These are phyloP conservation scores for Tetrapisispora fleetii DNA, from an alignment of 805 yeast genomes.

Conservation along the genomic window DNA sequence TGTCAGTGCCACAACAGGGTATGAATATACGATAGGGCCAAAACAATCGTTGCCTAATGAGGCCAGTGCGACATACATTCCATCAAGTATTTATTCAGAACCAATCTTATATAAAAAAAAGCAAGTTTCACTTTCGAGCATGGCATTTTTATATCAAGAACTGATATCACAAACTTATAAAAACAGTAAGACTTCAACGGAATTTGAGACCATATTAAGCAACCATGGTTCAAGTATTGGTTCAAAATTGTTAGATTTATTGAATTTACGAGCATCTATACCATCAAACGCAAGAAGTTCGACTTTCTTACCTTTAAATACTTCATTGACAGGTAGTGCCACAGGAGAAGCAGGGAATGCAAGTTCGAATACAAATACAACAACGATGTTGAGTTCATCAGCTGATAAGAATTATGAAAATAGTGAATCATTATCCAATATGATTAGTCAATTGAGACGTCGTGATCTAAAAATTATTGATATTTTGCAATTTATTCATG, in stretches of 20 bases:
- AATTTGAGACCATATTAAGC: conserved; percentile 51
- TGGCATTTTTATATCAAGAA: conserved; percentile 65
- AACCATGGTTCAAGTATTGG: conserved; percentile 76
- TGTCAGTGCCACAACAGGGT: conserved; percentile 12
- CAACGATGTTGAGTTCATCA: neutral
- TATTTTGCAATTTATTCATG: conserved; percentile 61
- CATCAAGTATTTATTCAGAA: conserved; percentile 19
- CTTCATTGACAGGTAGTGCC: neutral
- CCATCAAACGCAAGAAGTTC: conserved; percentile 16
- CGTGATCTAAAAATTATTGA: conserved; percentile 62
- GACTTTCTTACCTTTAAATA: conserved; percentile 7
- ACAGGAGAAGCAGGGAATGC: neutral
- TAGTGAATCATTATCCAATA: conserved; percentile 15
- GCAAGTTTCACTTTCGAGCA: conserved; percentile 58
- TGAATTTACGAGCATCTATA: conserved; percentile 25
- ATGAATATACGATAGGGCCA: conserved; percentile 25
- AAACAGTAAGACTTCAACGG: conserved; percentile 53
- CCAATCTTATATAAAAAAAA: conserved; percentile 16
- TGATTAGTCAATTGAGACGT: conserved; percentile 21
- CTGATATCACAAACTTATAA: conserved; percentile 54
- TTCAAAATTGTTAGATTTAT: conserved; percentile 53
- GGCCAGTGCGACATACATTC: conserved; percentile 9
- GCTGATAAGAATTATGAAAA: conserved; percentile 2
- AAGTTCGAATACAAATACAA: neutral
- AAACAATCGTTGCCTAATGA: conserved; percentile 23